Evolutionary conservation across 495 filamentous ascomycete genomes (phyloP), one percentile per base, ranked within the genome.

Genomic region (Lophiotrema nucula): DNA sequence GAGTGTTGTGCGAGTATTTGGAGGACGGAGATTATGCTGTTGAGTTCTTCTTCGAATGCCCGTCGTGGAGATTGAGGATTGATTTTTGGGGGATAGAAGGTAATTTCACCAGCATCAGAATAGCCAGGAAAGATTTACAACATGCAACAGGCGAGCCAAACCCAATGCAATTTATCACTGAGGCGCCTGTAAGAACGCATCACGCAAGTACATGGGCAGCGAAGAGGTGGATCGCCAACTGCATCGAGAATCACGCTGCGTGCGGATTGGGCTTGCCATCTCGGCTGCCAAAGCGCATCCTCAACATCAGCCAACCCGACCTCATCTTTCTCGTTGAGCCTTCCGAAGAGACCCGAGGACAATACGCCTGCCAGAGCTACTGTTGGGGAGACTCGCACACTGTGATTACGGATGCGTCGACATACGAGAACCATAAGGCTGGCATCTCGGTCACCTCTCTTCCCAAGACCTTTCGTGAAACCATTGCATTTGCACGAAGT

Each of bases 381-480:
- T 21, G 39, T 6, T 43, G 39, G 39, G 39, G 39, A 43, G 18
- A 10, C 19, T 13, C 11, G 10, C 11, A 43, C 10, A 12, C 19
- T 12, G 10, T 43, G 10, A 21, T 6, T 13, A 43, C 39, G 19
- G 18, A 10, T 21, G 10, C 11, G 8, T 8, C 11, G 6, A 43
- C 10, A 6, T 43, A 43, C 19, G 39, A 43, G 19, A 6, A 43
- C 6, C 39, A 43, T 21, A 6, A 6, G 18, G 19, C 10, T 13
- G 39, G 11, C 11, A 43, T 21, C 6, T 6, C 8, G 6, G 19
- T 43, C 8, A 6, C 10, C 6, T 50, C 47, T 33, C 35, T 51
- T 11, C 35, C 54, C 8, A 35, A 8, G 52, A 58, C 54, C 4
- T 58, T 58, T 22, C 54, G 52, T 18, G 18, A 56, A 13, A 33